Evolutionary conservation across 305 asterid species (phyloP).

Genomic region (Solanum hybrid): DNA sequence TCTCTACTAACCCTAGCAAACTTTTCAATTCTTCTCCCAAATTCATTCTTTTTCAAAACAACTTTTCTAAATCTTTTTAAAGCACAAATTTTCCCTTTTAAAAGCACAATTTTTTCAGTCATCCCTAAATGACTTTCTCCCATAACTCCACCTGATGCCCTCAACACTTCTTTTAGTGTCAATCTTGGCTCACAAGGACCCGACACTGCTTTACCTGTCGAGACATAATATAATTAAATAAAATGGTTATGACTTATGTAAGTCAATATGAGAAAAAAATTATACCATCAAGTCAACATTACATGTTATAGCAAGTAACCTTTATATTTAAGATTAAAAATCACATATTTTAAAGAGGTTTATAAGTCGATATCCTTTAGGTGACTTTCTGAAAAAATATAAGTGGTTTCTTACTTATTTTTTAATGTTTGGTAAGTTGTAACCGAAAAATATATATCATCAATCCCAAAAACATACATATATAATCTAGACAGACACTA

Average conservation of each 20-base stretch:
- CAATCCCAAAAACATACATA: neutral
- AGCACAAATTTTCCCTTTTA: conserved; percentile 35
- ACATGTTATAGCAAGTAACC: neutral
- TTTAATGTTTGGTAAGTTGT: neutral
- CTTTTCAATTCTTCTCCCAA: conserved; percentile 36
- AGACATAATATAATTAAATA: neutral
- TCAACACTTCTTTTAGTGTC: conserved; percentile 39
- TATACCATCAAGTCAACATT: neutral
- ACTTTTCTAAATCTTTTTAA: conserved; percentile 42
- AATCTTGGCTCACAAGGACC: conserved; percentile 3
- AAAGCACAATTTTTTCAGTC: conserved; percentile 45
- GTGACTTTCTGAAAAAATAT: neutral
- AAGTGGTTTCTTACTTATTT: neutral
- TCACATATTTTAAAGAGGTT: neutral
- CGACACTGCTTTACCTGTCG: neutral
- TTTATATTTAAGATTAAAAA: neutral
- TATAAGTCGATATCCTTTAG: neutral
- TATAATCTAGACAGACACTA: neutral
- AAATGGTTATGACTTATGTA: neutral
- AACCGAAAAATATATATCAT: neutral
- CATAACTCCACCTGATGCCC: conserved; percentile 51
- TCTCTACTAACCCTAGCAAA: conserved; percentile 25
- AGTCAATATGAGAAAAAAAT: neutral
- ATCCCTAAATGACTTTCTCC: conserved; percentile 43
- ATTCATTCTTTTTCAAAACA: conserved; percentile 24